These are phyloP conservation scores for Ampelomyces quisqualis DNA, from an alignment of 2,329 filamentous ascomycete species.

Conservation along the genomic window DNA sequence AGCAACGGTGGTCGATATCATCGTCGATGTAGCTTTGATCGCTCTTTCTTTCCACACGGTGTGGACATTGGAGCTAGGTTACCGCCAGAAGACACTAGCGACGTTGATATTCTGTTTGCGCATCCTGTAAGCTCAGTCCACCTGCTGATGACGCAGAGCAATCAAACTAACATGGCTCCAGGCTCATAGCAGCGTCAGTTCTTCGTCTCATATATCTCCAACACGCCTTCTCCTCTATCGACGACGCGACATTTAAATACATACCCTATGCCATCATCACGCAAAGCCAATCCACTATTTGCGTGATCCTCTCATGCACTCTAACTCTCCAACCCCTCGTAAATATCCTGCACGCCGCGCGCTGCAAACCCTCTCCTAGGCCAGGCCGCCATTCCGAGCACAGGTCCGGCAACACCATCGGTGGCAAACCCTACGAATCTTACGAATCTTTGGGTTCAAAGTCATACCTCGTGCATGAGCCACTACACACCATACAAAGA, in stretches of 20 bases:
- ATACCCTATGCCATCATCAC: conserved; percentile 27
- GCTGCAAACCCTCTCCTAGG: conserved; percentile 7
- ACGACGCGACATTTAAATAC: conserved; percentile 20
- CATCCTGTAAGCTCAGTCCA: conserved; percentile 15
- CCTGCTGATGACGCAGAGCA: background rate
- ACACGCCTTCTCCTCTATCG: conserved; percentile 8
- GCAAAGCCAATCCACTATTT: conserved; percentile 25
- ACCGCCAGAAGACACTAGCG: conserved; percentile 16
- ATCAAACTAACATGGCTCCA: conserved; percentile 11
- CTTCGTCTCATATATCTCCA: conserved; percentile 23
- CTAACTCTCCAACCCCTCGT: conserved; percentile 23
- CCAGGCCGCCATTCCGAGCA: conserved; percentile 14
- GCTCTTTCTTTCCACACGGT: conserved; percentile 20
- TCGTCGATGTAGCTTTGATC: conserved; percentile 20
- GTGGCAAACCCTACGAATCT: conserved; percentile 21
- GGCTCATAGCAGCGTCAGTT: conserved; percentile 24
- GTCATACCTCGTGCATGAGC: conserved; percentile 11
- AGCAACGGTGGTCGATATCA: conserved; percentile 19
- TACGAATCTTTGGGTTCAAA: conserved; percentile 8
- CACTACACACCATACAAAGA: conserved; percentile 18
- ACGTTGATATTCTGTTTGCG: conserved; percentile 24
- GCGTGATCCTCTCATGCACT: conserved; percentile 25
- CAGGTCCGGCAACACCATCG: conserved; percentile 23
- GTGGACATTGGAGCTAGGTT: conserved; percentile 18
- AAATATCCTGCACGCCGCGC: conserved; percentile 8